Base-by-base conservation (phyloP, 169 alveolate genomes). In the Theileria luwenshuni region DNA sequence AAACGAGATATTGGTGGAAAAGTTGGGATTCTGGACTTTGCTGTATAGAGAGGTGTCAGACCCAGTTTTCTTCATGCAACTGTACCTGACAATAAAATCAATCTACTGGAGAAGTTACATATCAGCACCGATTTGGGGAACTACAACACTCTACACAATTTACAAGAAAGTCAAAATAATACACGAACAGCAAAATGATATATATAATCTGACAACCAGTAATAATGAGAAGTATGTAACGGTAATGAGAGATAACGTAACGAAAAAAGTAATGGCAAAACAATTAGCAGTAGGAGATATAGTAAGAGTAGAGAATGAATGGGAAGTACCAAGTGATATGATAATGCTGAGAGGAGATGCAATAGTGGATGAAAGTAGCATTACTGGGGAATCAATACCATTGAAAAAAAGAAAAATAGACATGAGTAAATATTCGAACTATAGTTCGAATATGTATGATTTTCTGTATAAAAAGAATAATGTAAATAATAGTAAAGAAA, bases 321-420 rank as follows among this genome's bases (percentile, higher is more conserved):
- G 83, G 91, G 80, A 69, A 15, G 91, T 90, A 15, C 97, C 97
- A 13, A 91, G 97, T 54, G 97, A 94, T 80, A 69, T 92, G 83
- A 56, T 93, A 49, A 77, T 94, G 71, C 79, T 92, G 64, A 74
- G 91, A 19, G 96, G 96, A 3, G 80, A 86, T 25, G 95, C 90
- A 3, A 79, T 90, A 30, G 92, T 92, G 17, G 96, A 94, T 63
- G 97, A 94, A 74, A 86, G 95, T 58, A 77, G 86, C 35, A 77
- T 94, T 35, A 94, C 97, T 1, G 97, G 97, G 0, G 97, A 94
- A 75, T 84, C 96, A 2, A 71, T 85, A 21, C 97, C 97, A 0
- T 79, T 92, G 64, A 85, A 90, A 52, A 94, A 91, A 77, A 79
- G 77, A n/a, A 90, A 85, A 64, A 60, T 93, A 25, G 84, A 79